phyloP scores from a whole-genome alignment of 495 filamentous ascomycete genomes.

The Aspergillus wentii region DNA sequence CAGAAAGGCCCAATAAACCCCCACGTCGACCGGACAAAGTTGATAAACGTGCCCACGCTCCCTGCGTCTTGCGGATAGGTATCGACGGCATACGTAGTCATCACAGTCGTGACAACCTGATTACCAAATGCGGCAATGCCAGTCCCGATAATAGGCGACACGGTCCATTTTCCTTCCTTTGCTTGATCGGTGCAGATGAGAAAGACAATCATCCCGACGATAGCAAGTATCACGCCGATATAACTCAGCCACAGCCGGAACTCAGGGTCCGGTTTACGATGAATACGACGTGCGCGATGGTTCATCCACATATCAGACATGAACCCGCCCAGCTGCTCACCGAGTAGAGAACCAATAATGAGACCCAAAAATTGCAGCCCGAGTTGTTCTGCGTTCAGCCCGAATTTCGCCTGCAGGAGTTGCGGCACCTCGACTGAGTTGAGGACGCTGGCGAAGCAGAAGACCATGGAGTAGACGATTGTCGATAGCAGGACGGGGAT shows the following conservation, averaged over 20 bases:
- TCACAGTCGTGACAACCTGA: slow-evolving; percentile 52
- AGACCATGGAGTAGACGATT: slow-evolving; percentile 47
- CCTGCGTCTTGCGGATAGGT: slow-evolving; percentile 45
- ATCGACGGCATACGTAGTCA: slow-evolving; percentile 55
- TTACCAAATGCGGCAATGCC: slow-evolving; percentile 50
- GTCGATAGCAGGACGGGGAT: slow-evolving; percentile 44
- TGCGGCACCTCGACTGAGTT: slow-evolving; percentile 51
- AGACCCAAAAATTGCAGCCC: slow-evolving; percentile 50
- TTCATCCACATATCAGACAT: slow-evolving; percentile 52
- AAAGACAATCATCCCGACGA: slow-evolving; percentile 48
- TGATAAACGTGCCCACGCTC: slow-evolving; percentile 53
- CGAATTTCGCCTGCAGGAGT: slow-evolving; percentile 45
- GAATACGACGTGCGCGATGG: slow-evolving; percentile 23
- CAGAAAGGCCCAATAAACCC: slow-evolving; percentile 58
- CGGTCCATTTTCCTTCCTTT: slow-evolving; percentile 32
- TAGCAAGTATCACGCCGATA: slow-evolving; percentile 39
- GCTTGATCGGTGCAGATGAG: slow-evolving; percentile 43
- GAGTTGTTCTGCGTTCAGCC: slow-evolving; percentile 46
- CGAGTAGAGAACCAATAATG: slow-evolving; percentile 50
- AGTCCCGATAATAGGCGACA: slow-evolving; percentile 45
- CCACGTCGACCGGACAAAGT: slow-evolving; percentile 51
- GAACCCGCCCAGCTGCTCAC: slow-evolving; percentile 49
- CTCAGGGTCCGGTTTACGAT: slow-evolving; percentile 31
- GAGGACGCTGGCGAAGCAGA: slow-evolving; percentile 43
- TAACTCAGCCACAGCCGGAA: slow-evolving; percentile 52